Evolutionary conservation across 169 alveolate species (phyloP).

Genomic region (Plasmodium ovale): DNA sequence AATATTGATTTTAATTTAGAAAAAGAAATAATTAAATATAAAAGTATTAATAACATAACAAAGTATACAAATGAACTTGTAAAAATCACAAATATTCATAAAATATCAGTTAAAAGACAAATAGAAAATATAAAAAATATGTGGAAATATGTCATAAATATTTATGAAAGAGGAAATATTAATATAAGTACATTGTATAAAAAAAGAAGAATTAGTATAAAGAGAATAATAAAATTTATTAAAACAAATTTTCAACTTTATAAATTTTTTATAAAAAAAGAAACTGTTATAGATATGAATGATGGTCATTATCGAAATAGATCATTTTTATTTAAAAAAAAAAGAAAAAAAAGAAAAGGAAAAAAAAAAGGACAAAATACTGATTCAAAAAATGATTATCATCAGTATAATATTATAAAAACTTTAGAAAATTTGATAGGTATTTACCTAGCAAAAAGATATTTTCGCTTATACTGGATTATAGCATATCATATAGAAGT

Average conservation of each 20-base stretch:
- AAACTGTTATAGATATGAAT: constrained; percentile 40
- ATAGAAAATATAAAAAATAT: constrained; percentile 67
- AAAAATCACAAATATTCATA: constrained; percentile 49
- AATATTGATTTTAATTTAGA: constrained; percentile 63
- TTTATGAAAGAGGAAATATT: constrained; percentile 48
- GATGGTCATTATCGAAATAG: constrained; percentile 17
- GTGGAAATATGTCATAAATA: constrained; percentile 64
- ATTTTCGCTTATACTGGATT: constrained; percentile 73
- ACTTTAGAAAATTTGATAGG: constrained; percentile 55
- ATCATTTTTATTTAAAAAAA: constrained; percentile 60
- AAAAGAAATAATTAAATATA: constrained; percentile 52
- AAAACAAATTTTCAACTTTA: constrained; percentile 42
- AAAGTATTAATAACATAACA: constrained; percentile 47
- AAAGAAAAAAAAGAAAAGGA: constrained; percentile 25
- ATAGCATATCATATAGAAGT: constrained; percentile 64
- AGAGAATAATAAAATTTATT: constrained; percentile 35
- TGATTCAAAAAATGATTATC: constrained; percentile 37
- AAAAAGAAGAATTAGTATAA: constrained; percentile 38
- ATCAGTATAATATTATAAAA: constrained; percentile 62
- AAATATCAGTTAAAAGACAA: constrained; percentile 70
- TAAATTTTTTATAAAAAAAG: constrained; percentile 55
- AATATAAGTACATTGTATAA: constrained; percentile 35
- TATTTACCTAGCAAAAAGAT: constrained; percentile 56
- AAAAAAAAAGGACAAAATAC: constrained; percentile 26
- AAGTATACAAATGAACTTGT: constrained; percentile 54